Evolutionary conservation across 2,329 filamentous ascomycete genomes (phyloP), one percentile per base, ranked within the genome.

Genomic region (Sporothrix brunneoviolacea): DNA sequence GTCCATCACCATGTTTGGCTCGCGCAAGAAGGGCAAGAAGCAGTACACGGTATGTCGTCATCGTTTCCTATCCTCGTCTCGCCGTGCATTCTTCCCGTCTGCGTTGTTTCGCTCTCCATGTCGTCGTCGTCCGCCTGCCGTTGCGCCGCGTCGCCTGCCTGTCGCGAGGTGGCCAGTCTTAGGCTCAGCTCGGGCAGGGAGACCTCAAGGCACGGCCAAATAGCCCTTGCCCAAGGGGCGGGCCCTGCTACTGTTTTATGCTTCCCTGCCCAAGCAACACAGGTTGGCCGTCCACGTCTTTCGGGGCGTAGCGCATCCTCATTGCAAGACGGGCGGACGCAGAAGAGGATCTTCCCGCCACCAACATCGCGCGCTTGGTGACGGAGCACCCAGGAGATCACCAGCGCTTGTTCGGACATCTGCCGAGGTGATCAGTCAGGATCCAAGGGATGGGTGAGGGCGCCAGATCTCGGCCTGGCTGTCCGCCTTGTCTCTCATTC

Each of bases 1-100:
- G 24, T 22, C n/a, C 38, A 22, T 36, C 39, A 43, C 28, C 4
- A 55, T 58, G 76, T 79, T 79, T 64, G 71, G 69, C 59, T 74
- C 74, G 57, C 70, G 71, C 66, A 75, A 69, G 64, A 72, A 71
- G 62, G 68, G 72, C 33, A 43, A 16, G 57, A 67, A 68, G 64
- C 68, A 69, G 51, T 66, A 68, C 60, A 69, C 69, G 70, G 75
- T 78, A 72, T 67, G 74, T 70, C 57, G 52, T 49, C 49, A 48
- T 50, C 52, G n/a, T 59, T 60, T 57, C 41, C 13, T 24, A n/a
- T 0, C 16, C 13, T 55, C 58, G 58, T 48, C 55, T 53, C 55
- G 21, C 6, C 24, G 24, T 22, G 36, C 22, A 50, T 27, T 38
- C 18, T 8, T 33, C 15, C 30, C 30, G 22, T 24, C n/a, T 38